Evolutionary conservation across 2,329 filamentous ascomycete genomes (phyloP).

Genomic region (Anisogramma anomala): DNA sequence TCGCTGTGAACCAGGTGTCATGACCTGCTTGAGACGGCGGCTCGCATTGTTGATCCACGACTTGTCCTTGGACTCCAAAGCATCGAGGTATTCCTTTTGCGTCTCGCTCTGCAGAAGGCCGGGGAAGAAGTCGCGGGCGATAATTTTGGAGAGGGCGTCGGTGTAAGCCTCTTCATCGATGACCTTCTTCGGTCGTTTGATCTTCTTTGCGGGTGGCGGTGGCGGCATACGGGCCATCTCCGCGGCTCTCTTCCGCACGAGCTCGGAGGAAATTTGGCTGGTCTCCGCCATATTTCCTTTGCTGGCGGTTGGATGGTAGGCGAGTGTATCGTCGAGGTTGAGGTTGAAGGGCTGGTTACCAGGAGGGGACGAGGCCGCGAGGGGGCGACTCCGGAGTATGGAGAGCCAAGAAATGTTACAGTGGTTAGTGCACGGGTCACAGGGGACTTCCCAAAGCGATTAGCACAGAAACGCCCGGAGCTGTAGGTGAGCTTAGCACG

Average conservation of each 20-base stretch:
- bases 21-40: slow-evolving; percentile 59
- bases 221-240: slow-evolving; percentile 76
- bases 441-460: not conserved
- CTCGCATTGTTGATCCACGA: slow-evolving; percentile 80
- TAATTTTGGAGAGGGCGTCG: slow-evolving; percentile 81
- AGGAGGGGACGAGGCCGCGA: not conserved
- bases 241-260: slow-evolving; percentile 52
- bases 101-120: slow-evolving; percentile 75
- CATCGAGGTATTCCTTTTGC: slow-evolving; percentile 86
- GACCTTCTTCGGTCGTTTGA: slow-evolving; percentile 78
- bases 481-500: not conserved
- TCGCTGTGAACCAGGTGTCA: slow-evolving; percentile 58
- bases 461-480: slow-evolving; percentile 1
- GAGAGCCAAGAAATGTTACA: not conserved
- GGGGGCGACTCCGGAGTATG: not conserved
- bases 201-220: slow-evolving; percentile 72
- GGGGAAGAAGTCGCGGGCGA: slow-evolving; percentile 93
- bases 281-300: slow-evolving; percentile 6
- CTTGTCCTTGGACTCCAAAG: slow-evolving; percentile 72
- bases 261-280: slow-evolving; percentile 36
- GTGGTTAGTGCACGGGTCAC: not conserved
- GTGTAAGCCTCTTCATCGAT: slow-evolving; percentile 93
- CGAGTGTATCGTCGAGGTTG: too few species aligned
- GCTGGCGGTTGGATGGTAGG: not conserved
- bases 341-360: not conserved